Evolutionary conservation across 257 asterid genomes (phyloP).

Genomic region (Lycium ferocissimum): DNA sequence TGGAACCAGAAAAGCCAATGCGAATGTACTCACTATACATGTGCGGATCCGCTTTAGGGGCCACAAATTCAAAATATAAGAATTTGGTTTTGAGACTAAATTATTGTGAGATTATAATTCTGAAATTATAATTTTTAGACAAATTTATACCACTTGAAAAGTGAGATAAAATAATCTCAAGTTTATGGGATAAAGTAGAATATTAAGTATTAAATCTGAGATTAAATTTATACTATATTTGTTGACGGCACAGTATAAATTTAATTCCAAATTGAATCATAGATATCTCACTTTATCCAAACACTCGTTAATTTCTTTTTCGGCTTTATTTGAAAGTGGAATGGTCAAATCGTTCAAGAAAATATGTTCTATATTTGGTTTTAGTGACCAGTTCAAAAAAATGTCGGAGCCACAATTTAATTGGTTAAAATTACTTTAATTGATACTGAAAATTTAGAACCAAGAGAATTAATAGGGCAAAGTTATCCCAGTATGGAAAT

Average conservation of each 20-base stretch:
- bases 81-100: no score
- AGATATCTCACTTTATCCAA: no score
- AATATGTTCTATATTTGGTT: neutral
- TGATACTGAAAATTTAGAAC: neutral
- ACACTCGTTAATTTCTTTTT: neutral
- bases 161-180: no score
- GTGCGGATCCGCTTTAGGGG: neutral
- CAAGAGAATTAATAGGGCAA: neutral
- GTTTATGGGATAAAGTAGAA: no score
- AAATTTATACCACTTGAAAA: no score
- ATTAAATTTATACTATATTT: no score
- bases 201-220: no score
- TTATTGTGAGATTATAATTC: no score
- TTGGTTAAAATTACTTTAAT: neutral
- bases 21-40: neutral
- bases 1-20: neutral
- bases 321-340: neutral
- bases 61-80: neutral
- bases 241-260: no score
- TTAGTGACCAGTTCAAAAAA: neutral
- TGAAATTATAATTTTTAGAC: no score
- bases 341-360: neutral
- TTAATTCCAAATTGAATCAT: no score
- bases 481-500: neutral
- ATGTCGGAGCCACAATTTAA: neutral